Evolutionary conservation across 495 filamentous ascomycete species (phyloP).

Genomic region (Neurospora sp.): DNA sequence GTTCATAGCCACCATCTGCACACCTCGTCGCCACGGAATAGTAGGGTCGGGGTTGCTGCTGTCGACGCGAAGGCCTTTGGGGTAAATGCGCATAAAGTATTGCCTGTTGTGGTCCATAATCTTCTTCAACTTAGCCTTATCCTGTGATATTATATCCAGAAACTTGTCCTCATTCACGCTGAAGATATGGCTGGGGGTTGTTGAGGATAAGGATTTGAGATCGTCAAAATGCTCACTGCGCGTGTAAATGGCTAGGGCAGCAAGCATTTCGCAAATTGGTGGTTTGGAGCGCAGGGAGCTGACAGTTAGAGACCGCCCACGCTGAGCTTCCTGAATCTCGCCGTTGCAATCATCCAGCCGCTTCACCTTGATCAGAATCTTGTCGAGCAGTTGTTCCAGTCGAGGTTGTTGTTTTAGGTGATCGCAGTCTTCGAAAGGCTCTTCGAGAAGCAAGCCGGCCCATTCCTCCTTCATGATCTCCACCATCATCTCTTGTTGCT

Average conservation of each 20-base stretch:
- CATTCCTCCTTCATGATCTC: slow-evolving; percentile 85
- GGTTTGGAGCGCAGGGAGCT: slow-evolving; percentile 34
- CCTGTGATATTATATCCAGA: slow-evolving; percentile 41
- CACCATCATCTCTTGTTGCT: slow-evolving; percentile 85
- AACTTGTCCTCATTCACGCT: slow-evolving; percentile 72
- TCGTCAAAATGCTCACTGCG: slow-evolving; percentile 68
- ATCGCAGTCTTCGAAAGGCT: slow-evolving; percentile 29
- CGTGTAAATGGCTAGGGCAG: slow-evolving; percentile 73
- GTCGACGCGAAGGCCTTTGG: slow-evolving; percentile 63
- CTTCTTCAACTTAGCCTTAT: slow-evolving; percentile 29
- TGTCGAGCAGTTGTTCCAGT: slow-evolving; percentile 58
- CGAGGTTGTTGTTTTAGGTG: slow-evolving; percentile 54
- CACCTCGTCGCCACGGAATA: slow-evolving; percentile 75
- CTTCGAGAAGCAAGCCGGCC: slow-evolving; percentile 60
- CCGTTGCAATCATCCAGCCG: slow-evolving; percentile 39
- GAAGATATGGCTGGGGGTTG: slow-evolving; percentile 71
- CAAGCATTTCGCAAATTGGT: slow-evolving; percentile 57
- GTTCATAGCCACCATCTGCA: slow-evolving; percentile 90
- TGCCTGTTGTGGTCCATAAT: slow-evolving; percentile 72
- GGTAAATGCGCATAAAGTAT: slow-evolving; percentile 85
- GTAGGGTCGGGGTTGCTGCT: slow-evolving; percentile 82
- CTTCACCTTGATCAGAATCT: slow-evolving; percentile 90
- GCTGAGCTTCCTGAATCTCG: slow-evolving; percentile 11
- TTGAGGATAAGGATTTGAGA: slow-evolving; percentile 43
- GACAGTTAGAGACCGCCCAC: slow-evolving; percentile 16